phyloP scores from a whole-genome alignment of 345 rosid genomes.

The Populus deltoides region DNA sequence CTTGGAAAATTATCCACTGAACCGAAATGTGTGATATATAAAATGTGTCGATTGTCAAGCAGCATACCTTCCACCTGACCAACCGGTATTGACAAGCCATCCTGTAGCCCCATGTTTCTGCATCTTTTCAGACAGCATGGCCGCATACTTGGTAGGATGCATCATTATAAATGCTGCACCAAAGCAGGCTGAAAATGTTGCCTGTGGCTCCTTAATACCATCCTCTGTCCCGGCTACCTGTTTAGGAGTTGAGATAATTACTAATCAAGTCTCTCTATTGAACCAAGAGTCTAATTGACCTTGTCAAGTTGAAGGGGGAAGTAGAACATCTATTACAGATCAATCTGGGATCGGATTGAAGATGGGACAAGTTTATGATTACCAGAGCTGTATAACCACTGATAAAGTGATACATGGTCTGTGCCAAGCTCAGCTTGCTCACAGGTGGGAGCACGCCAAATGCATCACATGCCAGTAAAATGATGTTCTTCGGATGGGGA shows the following conservation, averaged over 20 bases:
- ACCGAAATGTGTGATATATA: neutral
- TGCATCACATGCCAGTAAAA: constrained; percentile 36
- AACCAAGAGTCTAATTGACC: too few species aligned
- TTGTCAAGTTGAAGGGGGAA: too few species aligned
- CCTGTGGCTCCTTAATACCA: constrained; percentile 82
- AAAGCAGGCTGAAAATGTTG: constrained; percentile 96
- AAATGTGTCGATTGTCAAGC: neutral
- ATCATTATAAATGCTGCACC: constrained; percentile 97
- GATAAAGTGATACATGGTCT: constrained; percentile 36
- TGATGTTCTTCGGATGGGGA: constrained; percentile 33
- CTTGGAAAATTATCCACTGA: neutral
- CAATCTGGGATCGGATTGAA: neutral
- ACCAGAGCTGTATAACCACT: constrained; percentile 39
- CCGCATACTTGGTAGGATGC: constrained; percentile 97
- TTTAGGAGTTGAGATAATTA: too few species aligned
- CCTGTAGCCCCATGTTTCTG: constrained; percentile 90
- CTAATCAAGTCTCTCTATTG: too few species aligned
- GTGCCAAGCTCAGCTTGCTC: constrained; percentile 36
- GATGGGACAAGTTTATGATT: neutral
- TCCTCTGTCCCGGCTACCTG: constrained; percentile 97
- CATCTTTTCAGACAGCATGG: constrained; percentile 97
- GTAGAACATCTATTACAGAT: too few species aligned
- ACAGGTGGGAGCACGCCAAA: constrained; percentile 39
- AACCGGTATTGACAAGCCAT: constrained; percentile 97
- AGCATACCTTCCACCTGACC: constrained; percentile 93